Evolutionary conservation across 2,329 filamentous ascomycete species (phyloP), one percentile per base, ranked within the genome.

Genomic region (Pseudomassariella vexata): DNA sequence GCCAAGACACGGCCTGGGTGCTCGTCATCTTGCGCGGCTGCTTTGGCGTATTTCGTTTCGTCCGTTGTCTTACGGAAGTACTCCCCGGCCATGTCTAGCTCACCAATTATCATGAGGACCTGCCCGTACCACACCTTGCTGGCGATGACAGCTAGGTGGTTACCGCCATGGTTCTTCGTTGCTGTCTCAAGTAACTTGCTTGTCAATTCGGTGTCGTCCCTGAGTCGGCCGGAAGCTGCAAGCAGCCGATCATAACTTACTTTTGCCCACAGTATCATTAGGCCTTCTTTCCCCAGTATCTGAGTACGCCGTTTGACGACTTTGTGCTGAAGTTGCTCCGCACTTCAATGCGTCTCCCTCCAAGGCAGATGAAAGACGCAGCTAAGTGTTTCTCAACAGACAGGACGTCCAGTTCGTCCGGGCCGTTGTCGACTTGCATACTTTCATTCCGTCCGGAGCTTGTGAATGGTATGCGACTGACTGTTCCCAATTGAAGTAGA

Each of bases 1-100:
- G 31, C 27, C 5, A 30, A 24, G 26, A 46, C 27, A 8, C 40
- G 42, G 17, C 41, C 45, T 9, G 37, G 36, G 21, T 46, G 44
- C 25, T 48, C 44, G 6, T 42, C 44, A 17, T 41, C 38, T 10
- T 37, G 27, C 24, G 28, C 34, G 6, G 30, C 23, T 3, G 32
- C 24, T 16, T 35, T 35, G 5, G 18, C 19, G 28, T 46, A 45
- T 31, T 35, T 30, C 7, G 21, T 23, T 28, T 35, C 40, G 14
- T 39, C 32, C 7, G 31, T 25, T 9, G 38, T 32, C 7, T 18
- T 11, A 3, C 15, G 8, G 10, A 47, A 36, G 11, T 38, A 19
- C 2, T 16, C 12, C 27, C 41, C 39, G 3, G 39, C 45, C 23
- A 40, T 34, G 17, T 24, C 20, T 10, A 37, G 37, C 10, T 30